These are phyloP conservation scores for Salix caprea DNA, from an alignment of 345 rosid genomes.

Conservation along the genomic window DNA sequence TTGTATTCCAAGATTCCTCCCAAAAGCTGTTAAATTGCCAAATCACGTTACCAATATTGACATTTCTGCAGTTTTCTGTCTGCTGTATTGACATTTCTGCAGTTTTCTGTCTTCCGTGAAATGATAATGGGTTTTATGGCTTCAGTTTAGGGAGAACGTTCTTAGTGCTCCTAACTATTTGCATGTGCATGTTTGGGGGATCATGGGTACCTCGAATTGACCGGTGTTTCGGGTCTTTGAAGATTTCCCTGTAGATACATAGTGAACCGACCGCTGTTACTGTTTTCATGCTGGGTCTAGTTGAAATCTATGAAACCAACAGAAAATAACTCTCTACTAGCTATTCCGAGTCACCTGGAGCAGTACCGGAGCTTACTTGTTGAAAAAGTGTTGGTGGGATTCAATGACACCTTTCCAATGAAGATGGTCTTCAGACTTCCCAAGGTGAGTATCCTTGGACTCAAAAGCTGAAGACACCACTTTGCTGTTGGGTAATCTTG, in stretches of 20 bases:
- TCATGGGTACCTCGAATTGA: neutral
- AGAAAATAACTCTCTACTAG: too few species aligned
- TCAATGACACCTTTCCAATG: slow-evolving; percentile 38
- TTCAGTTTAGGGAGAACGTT: neutral
- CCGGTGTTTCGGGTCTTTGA: neutral
- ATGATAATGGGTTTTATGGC: neutral
- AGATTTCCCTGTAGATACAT: neutral
- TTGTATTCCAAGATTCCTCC: neutral
- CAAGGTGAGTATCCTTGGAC: slow-evolving; percentile 45
- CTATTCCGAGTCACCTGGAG: too few species aligned
- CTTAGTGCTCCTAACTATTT: neutral
- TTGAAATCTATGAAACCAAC: neutral
- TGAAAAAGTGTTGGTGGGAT: neutral
- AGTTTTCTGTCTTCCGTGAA: neutral
- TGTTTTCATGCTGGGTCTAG: neutral
- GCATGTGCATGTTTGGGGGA: neutral
- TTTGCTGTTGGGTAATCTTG: slow-evolving; percentile 29
- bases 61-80: neutral
- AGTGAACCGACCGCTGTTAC: too few species aligned
- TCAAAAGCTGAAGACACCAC: slow-evolving; percentile 41
- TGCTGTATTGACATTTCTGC: neutral
- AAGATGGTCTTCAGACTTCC: slow-evolving; percentile 39
- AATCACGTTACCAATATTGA: neutral
- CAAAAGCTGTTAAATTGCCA: neutral
- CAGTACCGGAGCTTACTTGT: too few species aligned